Evolutionary conservation across 768 basidiomycete genomes (phyloP).

Genomic region (Sistotremastrum suecicum): DNA sequence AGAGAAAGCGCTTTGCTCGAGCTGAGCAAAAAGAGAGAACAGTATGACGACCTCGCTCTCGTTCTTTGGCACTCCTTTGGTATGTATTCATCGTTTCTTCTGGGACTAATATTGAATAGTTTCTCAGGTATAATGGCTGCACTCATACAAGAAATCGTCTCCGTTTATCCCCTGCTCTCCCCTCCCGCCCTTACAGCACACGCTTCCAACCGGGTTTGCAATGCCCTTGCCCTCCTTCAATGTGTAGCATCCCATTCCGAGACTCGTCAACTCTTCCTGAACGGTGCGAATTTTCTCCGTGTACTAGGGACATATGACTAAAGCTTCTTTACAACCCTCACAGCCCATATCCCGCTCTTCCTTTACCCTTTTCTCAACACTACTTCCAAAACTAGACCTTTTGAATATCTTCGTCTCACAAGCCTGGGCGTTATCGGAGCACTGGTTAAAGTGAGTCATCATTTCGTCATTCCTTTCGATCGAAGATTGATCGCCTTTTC

Average conservation of each 20-base stretch:
- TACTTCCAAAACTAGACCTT: slow-evolving; percentile 97
- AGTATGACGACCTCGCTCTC: slow-evolving; percentile 95
- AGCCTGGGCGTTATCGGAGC: slow-evolving; percentile 99
- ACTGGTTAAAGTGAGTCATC: slow-evolving; percentile 70
- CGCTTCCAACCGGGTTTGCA: slow-evolving; percentile 97
- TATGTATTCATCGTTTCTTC: slow-evolving; percentile 19
- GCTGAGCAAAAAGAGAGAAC: slow-evolving; percentile 96
- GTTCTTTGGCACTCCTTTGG: slow-evolving; percentile 99
- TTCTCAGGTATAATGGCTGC: slow-evolving; percentile 89
- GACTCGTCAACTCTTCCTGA: slow-evolving; percentile 88
- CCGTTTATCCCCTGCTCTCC: slow-evolving; percentile 90
- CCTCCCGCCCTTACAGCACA: slow-evolving; percentile 95
- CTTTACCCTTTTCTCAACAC: slow-evolving; percentile 98
- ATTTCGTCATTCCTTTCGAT: not conserved
- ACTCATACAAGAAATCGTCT: slow-evolving; percentile 92
- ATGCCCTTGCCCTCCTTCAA: slow-evolving; percentile 92
- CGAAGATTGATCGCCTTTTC: not conserved
- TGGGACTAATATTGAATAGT: not conserved
- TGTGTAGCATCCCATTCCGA: slow-evolving; percentile 97
- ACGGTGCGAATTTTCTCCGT: slow-evolving; percentile 39
- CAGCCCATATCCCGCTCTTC: slow-evolving; percentile 90
- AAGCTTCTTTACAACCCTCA: slow-evolving; percentile 1
- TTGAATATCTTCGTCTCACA: slow-evolving; percentile 97
- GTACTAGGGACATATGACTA: not conserved
- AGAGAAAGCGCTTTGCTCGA: slow-evolving; percentile 87